Evolutionary conservation across 2,329 filamentous ascomycete genomes (phyloP), one percentile per base, ranked within the genome.

Genomic region (Plectosphaerella sp.): DNA sequence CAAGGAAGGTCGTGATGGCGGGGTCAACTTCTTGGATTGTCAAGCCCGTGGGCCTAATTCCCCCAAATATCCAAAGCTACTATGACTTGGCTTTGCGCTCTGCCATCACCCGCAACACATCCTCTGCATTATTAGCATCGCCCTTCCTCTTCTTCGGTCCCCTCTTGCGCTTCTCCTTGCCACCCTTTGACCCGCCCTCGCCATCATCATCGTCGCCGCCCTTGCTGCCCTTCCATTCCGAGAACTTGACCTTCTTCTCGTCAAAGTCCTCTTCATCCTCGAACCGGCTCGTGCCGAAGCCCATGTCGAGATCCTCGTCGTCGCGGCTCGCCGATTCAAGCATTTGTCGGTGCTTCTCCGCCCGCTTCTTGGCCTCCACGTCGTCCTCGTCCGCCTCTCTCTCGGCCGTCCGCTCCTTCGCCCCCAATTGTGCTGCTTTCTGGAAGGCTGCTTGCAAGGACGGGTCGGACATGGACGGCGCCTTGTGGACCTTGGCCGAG

Each of bases 301-400:
- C 93, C 77, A 97, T 83, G 64, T 99, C 94, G 72, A 99, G 80
- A 70, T 99, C 93, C 52, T 93, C 86, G 47, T 91, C 84, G 65
- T 97, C 93, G 47, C 92, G 82, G 59, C 89, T 87, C 51, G 85
- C 83, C 54, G 79, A 79, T 60, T 86, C 76, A 6, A 97, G 75
- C 74, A 97, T 88, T 58, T 82, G 87, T 67, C 84, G 87, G 49
- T 86, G 82, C 8, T 87, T 85, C 48, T 85, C 84, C 56, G 87
- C 81, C 55, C 84, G 82, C 2, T 82, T 82, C 60, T 70, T 73
- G 5, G 74, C 74, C 49, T 72, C 73, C 54, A 71, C 62, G n/a
- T 68, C 67, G 36, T 72, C 70, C 6, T 69, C 68, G 11, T 71
- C 70, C 4, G 72, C 69, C 3, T 69, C 67, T 8, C 66, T 66